Percentiles rank a stretch among this genome's conserved stretches.
phyloP scores from a whole-genome alignment of 2,329 filamentous ascomycete species.

The Ophiosphaerella narmari region DNA sequence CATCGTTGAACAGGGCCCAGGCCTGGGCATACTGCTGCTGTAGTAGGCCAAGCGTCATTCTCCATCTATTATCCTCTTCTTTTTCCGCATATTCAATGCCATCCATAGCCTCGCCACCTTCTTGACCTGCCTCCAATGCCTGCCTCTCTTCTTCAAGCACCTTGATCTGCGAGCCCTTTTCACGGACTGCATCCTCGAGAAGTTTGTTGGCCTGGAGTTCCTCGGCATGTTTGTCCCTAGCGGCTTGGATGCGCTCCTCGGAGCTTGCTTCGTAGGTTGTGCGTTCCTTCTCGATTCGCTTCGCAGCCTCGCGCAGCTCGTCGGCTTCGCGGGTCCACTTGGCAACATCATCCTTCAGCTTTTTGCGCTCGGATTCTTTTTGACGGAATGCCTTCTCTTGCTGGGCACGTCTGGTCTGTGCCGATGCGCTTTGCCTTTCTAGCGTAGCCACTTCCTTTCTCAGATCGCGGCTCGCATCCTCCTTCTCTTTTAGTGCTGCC shows the following conservation, averaged over 20 bases:
- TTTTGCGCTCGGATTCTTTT: constrained; percentile 69
- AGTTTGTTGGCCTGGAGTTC: constrained; percentile 58
- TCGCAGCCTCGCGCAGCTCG: constrained; percentile 59
- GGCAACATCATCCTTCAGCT: constrained; percentile 70
- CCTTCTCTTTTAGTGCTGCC: constrained; percentile 82
- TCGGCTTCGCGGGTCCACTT: constrained; percentile 70
- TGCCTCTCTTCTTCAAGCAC: constrained; percentile 73
- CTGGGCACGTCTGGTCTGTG: constrained; percentile 77
- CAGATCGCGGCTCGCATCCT: constrained; percentile 83
- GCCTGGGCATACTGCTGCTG: constrained; percentile 54
- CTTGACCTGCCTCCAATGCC: constrained; percentile 52
- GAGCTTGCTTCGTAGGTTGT: constrained; percentile 39
- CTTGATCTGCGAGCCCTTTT: constrained; percentile 73
- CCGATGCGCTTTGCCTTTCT: constrained; percentile 79
- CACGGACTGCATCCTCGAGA: constrained; percentile 74
- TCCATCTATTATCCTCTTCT: constrained; percentile 62
- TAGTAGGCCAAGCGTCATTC: constrained; percentile 58
- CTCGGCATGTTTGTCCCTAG: constrained; percentile 49
- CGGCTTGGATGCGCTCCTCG: constrained; percentile 47
- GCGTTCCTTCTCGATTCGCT: constrained; percentile 51
- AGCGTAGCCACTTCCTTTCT: constrained; percentile 79
- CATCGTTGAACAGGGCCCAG: constrained; percentile 40
- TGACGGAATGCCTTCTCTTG: constrained; percentile 74
- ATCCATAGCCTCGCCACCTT: constrained; percentile 46
- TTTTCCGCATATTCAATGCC: constrained; percentile 47